Base-by-base conservation (phyloP, 345 rosid species). In the Eucalyptus regnans region DNA sequence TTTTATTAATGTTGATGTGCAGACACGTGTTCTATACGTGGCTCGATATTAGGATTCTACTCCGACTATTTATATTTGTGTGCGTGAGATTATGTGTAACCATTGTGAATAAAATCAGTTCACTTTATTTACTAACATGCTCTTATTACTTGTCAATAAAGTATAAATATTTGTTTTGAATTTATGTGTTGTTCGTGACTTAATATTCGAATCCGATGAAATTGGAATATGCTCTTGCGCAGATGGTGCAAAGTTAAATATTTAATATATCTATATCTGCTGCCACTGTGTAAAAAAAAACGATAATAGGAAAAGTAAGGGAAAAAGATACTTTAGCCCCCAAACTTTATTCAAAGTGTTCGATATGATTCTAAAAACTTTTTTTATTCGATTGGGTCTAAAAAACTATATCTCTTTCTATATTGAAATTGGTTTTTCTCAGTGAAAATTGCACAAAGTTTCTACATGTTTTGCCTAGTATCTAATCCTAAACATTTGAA, bases 11-110 rank as follows among this genome's bases (percentile, higher is more conserved):
- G 80, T 0, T 20, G 2, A 33, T 33, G 44, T 33, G 79, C 20
- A 1, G 4, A 17, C 20, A 4, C 7, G 2, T 17, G 4, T 68
- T 23, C 12, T 18, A 1, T 4, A 1, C 1, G 3, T 68, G 43
- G 80, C 23, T 31, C 2, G 43, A 4, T 68, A 6, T 66, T 33
- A 68, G 12, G 80, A 68, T 68, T 66, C 20, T 4, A 8, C 79
- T 3, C 8, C 0, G 2, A 51, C 54, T 17, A 51, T 14, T 31
- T 64, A 14, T 64, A 14, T n/a, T 14, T 66, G 22, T 31, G 17
- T 66, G 41, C 11, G 2, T 31, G 8, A 66, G 79, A 15, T 66
- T 66, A 66, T 66, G 43, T 15, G 43, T 31, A 66, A 37, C 20
- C 18, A 66, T 3, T 31, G 22, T 66, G 11, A 8, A 66, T 7